Evolutionary conservation across 2,329 filamentous ascomycete genomes (phyloP).

Genomic region (Scedosporium minutisporum): DNA sequence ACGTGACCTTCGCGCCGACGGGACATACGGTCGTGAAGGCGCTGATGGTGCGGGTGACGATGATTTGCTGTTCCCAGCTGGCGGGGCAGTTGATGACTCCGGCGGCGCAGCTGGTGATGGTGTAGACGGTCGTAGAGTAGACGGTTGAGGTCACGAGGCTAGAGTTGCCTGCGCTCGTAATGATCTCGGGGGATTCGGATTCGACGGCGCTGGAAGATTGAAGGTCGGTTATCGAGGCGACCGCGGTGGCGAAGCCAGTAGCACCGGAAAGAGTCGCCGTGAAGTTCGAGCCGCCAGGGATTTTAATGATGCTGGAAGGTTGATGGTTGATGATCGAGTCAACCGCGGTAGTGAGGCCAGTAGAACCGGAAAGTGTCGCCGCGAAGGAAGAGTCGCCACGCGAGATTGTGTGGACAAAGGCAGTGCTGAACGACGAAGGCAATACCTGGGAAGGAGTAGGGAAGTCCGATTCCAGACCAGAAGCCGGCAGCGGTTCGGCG

Average conservation of each 20-base stretch:
- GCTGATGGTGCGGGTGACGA: conserved; percentile 14
- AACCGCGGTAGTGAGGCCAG: neutral
- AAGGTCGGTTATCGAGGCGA: too few species aligned
- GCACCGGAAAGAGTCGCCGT: neutral
- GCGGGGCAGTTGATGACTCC: conserved; percentile 29
- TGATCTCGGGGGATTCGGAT: conserved; percentile 8
- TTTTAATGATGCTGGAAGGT: too few species aligned
- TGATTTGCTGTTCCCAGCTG: conserved; percentile 22
- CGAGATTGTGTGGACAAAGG: neutral
- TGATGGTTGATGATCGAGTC: too few species aligned
- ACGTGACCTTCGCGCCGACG: conserved; percentile 1
- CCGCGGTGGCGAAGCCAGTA: neutral
- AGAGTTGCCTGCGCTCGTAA: neutral
- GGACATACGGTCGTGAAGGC: conserved; percentile 4
- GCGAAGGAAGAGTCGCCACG: neutral
- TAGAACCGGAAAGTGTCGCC: neutral
- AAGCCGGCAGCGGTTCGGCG: neutral
- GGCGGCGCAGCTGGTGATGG: conserved; percentile 26
- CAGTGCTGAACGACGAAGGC: neutral
- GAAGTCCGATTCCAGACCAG: conserved; percentile 10
- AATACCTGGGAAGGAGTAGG: neutral
- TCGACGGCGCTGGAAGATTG: too few species aligned
- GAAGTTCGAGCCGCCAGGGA: neutral
- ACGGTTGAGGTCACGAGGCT: conserved; percentile 14
- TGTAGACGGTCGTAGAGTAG: conserved; percentile 16